Percentiles rank a stretch among this genome's conserved stretches.
phyloP scores from a whole-genome alignment of 2,329 filamentous ascomycete species.

The Pseudogymnoascus sp. region DNA sequence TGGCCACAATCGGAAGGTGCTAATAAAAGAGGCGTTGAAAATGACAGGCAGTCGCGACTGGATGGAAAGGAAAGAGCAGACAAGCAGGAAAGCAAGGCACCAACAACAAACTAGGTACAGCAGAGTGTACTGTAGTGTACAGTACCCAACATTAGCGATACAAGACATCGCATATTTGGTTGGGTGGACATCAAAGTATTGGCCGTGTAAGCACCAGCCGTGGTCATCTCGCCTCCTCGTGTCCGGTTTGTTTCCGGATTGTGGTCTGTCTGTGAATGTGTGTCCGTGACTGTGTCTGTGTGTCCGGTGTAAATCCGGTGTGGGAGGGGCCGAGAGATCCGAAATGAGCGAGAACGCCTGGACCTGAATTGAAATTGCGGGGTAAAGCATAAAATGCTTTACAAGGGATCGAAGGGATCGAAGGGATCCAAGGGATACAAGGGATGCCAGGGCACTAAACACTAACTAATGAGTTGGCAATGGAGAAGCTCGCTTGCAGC shows the following conservation, averaged over 20 bases:
- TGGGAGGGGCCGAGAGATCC: background rate
- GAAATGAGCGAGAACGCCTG: background rate
- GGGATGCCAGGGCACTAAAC: too few relatives aligned
- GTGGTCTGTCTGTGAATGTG: too few relatives aligned
- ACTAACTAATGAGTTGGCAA: background rate
- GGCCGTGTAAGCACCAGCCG: background rate
- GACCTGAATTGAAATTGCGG: slow-evolving; percentile 5
- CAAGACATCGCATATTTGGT: background rate
- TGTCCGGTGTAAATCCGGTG: background rate
- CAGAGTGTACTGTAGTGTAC: background rate
- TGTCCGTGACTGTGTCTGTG: too few relatives aligned
- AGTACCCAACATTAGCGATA: background rate
- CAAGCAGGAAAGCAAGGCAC: background rate
- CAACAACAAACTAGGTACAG: background rate
- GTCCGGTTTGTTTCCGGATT: too few relatives aligned
- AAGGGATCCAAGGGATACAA: too few relatives aligned
- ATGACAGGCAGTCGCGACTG: background rate
- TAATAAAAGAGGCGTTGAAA: background rate
- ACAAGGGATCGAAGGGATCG: too few relatives aligned
- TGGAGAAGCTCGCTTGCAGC: background rate
- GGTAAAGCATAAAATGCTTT: background rate
- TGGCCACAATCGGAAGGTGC: background rate
- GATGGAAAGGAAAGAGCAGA: background rate
- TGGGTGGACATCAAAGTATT: background rate
- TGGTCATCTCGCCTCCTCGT: too few relatives aligned